A percentile compares a stretch with the other conserved stretches of the same genome.
Evolutionary conservation across 192 early-diverging fungal species (phyloP).

Genomic region (Radiomyces spectabilis): DNA sequence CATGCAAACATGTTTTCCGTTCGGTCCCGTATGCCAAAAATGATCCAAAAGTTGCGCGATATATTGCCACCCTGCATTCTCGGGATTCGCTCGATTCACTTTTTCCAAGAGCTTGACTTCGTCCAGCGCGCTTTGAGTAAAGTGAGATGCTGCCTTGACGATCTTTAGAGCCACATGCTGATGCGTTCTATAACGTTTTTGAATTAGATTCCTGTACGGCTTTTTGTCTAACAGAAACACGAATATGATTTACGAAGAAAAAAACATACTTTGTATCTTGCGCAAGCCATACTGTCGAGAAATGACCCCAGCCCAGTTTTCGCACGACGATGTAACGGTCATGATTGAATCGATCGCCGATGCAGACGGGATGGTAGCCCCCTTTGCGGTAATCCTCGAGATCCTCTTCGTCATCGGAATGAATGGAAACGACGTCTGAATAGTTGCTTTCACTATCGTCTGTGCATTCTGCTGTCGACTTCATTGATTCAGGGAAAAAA

Average conservation of each 20-base stretch:
- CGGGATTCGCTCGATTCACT: slow-evolving; percentile 58
- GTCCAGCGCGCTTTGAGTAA: slow-evolving; percentile 90
- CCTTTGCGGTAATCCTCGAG: slow-evolving; percentile 81
- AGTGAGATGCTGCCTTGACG: slow-evolving; percentile 90
- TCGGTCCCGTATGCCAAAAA: slow-evolving; percentile 82
- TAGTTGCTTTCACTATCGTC: neutral
- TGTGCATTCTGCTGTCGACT: neutral
- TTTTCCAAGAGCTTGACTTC: slow-evolving; percentile 90
- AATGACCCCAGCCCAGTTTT: slow-evolving; percentile 97
- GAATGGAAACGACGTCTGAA: slow-evolving; percentile 3
- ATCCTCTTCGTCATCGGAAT: slow-evolving; percentile 70
- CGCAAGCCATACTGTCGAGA: slow-evolving; percentile 93
- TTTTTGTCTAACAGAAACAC: too few relatives aligned
- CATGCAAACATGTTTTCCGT: slow-evolving; percentile 94
- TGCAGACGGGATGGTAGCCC: slow-evolving; percentile 83
- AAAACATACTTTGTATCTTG: slow-evolving; percentile 47
- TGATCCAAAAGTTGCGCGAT: slow-evolving; percentile 84
- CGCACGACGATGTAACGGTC: slow-evolving; percentile 77
- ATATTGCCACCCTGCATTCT: slow-evolving; percentile 44
- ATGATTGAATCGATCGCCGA: slow-evolving; percentile 63
- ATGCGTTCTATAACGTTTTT: slow-evolving; percentile 31
- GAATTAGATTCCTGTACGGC: too few relatives aligned
- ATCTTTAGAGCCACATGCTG: slow-evolving; percentile 93
- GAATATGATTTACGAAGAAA: too few relatives aligned
- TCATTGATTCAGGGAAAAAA: neutral